Evolutionary conservation across 2,329 filamentous ascomycete species (phyloP), one percentile per base, ranked within the genome.

Genomic region (Aspergillus flavus): DNA sequence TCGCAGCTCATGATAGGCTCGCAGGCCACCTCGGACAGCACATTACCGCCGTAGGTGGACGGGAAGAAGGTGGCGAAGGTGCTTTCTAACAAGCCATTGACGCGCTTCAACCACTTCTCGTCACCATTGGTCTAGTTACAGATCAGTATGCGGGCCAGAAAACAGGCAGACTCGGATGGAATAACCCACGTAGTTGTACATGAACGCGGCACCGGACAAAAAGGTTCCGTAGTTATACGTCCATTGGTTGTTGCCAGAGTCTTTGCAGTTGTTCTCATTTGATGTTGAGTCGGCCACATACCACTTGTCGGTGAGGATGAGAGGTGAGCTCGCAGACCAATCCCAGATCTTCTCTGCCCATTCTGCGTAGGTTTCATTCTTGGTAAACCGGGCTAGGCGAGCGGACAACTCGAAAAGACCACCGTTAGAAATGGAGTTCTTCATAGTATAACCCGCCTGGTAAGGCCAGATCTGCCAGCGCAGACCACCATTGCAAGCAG

Each of bases 341-440:
- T 63, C 61, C 61, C 61, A 63, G 39, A 89, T 81, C 72, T 83
- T 88, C 63, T 86, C 82, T 0, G 91, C 91, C 89, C 89, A 92
- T 19, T 90, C 85, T 11, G 85, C 82, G 72, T 94, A 95, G 0
- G 90, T 93, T 60, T 84, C 73, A 78, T 94, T 93, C 52, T 87
- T 86, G 0, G 92, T 94, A 79, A 91, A 93, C 21, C 89, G 83
- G 0, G 90, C 89, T 12, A 94, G 82, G 21, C 91, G 87, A 16
- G 91, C 82, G 16, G 80, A 80, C 23, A 86, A 77, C 66, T 84
- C 81, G 75, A 85, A 85, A 65, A 85, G 82, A 28, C 78, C 82
- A 7, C 83, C 83, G 65, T 85, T 85, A 14, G 81, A 83, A 65
- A 85, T 82, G 45, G 79, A 79, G 69, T 86, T 86, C 66, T 85